A percentile compares a stretch with the other conserved stretches of the same genome.
Evolutionary conservation across 176 grass and related monocot genomes (phyloP).

Genomic region (Oryza punctata): DNA sequence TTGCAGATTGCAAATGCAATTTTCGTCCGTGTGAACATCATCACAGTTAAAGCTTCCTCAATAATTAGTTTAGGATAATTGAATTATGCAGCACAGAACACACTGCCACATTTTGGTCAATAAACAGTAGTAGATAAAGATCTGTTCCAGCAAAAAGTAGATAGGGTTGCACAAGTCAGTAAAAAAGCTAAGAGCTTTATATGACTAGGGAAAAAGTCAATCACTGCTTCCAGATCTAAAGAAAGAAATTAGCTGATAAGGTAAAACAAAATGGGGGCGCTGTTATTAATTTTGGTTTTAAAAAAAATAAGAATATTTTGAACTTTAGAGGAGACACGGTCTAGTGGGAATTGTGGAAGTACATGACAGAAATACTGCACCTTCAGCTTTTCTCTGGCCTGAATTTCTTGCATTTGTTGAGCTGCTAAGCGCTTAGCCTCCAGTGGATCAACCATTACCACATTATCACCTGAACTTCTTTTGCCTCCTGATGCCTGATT

Average conservation of each 20-base stretch:
- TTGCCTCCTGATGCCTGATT: slow-evolving; percentile 60
- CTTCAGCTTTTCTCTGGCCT: slow-evolving; percentile 75
- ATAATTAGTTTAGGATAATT: slow-evolving; percentile 13
- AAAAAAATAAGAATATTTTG: slow-evolving; percentile 1
- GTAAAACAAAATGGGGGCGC: background rate
- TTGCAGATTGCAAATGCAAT: slow-evolving; percentile 12
- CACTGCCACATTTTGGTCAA: background rate
- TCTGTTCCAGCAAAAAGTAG: background rate
- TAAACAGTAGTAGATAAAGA: slow-evolving; percentile 3
- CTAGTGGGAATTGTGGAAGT: slow-evolving; percentile 9
- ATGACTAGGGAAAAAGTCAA: slow-evolving; percentile 4
- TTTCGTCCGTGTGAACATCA: slow-evolving; percentile 12
- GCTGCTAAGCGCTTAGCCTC: slow-evolving; percentile 91
- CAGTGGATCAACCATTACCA: slow-evolving; percentile 92
- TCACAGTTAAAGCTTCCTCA: background rate
- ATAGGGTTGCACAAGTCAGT: background rate
- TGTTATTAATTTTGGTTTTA: background rate
- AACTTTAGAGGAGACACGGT: slow-evolving; percentile 30
- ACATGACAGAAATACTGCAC: slow-evolving; percentile 40
- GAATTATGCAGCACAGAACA: background rate
- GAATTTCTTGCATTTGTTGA: slow-evolving; percentile 93
- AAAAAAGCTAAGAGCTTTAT: slow-evolving; percentile 3
- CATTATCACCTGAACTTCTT: slow-evolving; percentile 63
- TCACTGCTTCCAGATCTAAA: background rate
- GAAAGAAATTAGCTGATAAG: background rate